Evolutionary conservation across 2,329 filamentous ascomycete genomes (phyloP).

Genomic region (Beauveria australis): DNA sequence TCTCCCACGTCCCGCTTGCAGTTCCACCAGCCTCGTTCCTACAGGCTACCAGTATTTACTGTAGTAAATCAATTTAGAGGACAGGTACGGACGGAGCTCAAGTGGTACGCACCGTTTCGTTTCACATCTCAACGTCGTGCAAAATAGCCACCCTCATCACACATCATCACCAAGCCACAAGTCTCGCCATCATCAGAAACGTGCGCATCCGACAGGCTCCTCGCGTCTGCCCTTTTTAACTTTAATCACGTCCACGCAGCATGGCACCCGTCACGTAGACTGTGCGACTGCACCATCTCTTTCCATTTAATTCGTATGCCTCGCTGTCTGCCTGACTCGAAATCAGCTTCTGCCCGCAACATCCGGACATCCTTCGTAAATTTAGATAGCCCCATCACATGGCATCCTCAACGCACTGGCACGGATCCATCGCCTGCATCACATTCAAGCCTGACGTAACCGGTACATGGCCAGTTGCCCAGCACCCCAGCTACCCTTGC

Average conservation of each 20-base stretch:
- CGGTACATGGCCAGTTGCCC: neutral
- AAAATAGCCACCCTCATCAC: too few relatives aligned
- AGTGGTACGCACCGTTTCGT: too few relatives aligned
- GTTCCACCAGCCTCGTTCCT: too few relatives aligned
- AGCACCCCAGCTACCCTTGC: neutral
- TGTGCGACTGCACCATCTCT: neutral
- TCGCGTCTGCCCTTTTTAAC: neutral
- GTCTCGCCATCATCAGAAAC: neutral
- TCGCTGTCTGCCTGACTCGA: neutral
- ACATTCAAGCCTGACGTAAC: too few relatives aligned
- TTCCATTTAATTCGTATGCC: neutral
- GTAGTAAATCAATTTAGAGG: too few relatives aligned
- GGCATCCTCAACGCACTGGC: too few relatives aligned
- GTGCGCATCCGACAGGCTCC: neutral
- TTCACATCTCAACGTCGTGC: neutral
- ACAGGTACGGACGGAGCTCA: too few relatives aligned
- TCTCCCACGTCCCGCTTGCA: too few relatives aligned
- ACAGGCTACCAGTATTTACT: too few relatives aligned
- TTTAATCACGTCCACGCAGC: too few relatives aligned
- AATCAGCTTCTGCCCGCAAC: neutral
- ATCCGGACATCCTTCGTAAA: neutral
- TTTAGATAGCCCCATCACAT: too few relatives aligned
- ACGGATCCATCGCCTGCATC: neutral
- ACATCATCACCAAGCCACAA: neutral
- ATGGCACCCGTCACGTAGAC: too few relatives aligned